A percentile compares a stretch with the other conserved stretches of the same genome.
These are phyloP conservation scores for Ogataea neopini DNA, from an alignment of 805 yeast species.

Conservation along the genomic window DNA sequence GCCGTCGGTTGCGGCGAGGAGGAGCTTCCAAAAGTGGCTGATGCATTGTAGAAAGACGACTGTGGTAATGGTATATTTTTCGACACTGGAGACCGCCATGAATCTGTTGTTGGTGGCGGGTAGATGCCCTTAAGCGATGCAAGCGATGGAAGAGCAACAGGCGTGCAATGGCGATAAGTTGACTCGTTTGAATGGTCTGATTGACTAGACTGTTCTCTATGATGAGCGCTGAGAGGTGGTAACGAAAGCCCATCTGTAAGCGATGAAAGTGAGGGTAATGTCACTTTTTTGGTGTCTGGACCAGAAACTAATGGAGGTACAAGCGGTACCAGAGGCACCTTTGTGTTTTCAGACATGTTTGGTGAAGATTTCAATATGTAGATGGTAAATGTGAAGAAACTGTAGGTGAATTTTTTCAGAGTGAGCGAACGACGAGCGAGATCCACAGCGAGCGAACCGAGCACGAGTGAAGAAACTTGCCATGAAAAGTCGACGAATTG, in stretches of 20 bases:
- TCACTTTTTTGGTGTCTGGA: constrained; percentile 5
- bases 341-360: constrained; percentile 1
- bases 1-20: not conserved
- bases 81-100: not conserved
- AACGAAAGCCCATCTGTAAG: constrained; percentile 16
- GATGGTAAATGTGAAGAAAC: no score
- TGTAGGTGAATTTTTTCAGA: not conserved
- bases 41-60: not conserved
- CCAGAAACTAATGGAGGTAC: no score
- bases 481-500: no score
- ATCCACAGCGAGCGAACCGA: no score
- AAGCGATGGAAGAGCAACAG: constrained; percentile 9
- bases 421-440: not conserved
- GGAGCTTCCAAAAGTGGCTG: not conserved
- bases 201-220: not conserved
- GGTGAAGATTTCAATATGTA: not conserved
- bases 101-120: not conserved
- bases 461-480: no score
- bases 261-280: constrained; percentile 20
- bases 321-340: not conserved
- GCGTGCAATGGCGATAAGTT: not conserved
- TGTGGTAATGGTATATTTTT: not conserved
- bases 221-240: constrained; percentile 7
- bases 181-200: not conserved
- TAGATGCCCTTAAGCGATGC: not conserved